Percentiles rank a stretch among this genome's conserved stretches.
These are phyloP conservation scores for Talaromyces sp. DNA, from an alignment of 2,329 filamentous ascomycete species.

Conservation along the genomic window DNA sequence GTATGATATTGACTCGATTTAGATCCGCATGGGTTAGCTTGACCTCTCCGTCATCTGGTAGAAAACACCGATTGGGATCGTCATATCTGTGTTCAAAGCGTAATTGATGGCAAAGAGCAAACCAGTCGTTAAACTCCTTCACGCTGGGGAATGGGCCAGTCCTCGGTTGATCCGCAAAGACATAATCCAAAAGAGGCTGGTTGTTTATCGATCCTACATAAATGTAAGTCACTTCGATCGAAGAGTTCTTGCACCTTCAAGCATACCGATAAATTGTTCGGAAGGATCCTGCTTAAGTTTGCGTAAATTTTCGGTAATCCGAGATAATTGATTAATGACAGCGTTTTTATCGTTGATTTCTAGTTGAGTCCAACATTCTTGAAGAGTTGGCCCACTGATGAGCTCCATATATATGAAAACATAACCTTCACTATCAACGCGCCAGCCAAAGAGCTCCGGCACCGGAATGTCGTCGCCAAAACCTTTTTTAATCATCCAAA, in stretches of 20 bases:
- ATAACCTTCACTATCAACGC: background rate
- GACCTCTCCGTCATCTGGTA: constrained; percentile 25
- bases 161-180: rapidly evolving
- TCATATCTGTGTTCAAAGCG: background rate
- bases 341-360: background rate
- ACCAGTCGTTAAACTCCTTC: background rate
- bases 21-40: constrained; percentile 36
- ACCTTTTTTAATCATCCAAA: background rate
- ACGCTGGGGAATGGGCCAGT: background rate
- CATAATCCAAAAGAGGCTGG: background rate
- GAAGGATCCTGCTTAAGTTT: background rate
- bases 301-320: background rate
- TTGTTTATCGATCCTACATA: background rate
- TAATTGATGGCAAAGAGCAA: background rate
- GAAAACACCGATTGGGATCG: background rate
- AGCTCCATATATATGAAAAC: background rate
- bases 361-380: background rate
- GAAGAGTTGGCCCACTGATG: background rate
- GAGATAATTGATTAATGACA: background rate
- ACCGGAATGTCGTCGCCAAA: background rate
- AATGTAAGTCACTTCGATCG: background rate
- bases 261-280: background rate
- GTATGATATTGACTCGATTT: constrained; percentile 31
- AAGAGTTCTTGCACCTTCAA: background rate
- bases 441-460: background rate